Base-by-base conservation (phyloP, 2,329 filamentous ascomycete species). In the Colletotrichum cordylinicola region DNA sequence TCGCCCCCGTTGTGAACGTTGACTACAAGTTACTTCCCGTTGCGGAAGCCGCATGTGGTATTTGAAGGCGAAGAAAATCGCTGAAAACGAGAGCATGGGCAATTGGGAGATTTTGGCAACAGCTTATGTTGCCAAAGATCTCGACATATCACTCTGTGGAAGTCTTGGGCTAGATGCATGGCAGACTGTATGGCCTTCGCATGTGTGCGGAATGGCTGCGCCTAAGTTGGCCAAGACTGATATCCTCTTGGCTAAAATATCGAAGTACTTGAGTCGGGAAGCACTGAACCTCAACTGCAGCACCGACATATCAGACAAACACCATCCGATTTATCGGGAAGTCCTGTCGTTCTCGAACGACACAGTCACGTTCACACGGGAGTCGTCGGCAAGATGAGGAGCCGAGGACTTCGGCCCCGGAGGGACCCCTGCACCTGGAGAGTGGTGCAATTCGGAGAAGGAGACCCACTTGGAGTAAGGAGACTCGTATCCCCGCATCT, bases 211-310 rank as follows among this genome's bases (percentile, higher is more conserved):
- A 48, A 48, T 48, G 43, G 2, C 6, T 8, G 6, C 2, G n/a
- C 13, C n/a, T 13, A 8, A 8, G 2, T 13, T 21, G 1, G 1
- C 0, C 39, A 7, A 48, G 18, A 48, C 9, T 48, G 9, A 48
- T 48, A 48, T 48, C 9, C n/a, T 12, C 18, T 48, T 3, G 0
- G 3, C 0, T 0, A 48, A n/a, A 0, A n/a, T 6, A 48, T 48
- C 39, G 3, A 4, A n/a, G 39, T 43, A 5, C 39, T 7, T 48
- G 9, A 48, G 39, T 12, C 18, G 39, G 2, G n/a, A 13, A 52
- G n/a, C 10, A 2, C 43, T 13, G 1, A 52, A 52, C 1, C 3
- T 13, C n/a, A 52, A 52, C 2, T 4, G 8, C 1, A 52, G 6
- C 43, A 21, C 10, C n/a, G 13, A 21, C 4, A 8, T 21, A 0